Base-by-base conservation (phyloP, 2,329 filamentous ascomycete genomes). In the Rosellinia necatrix region DNA sequence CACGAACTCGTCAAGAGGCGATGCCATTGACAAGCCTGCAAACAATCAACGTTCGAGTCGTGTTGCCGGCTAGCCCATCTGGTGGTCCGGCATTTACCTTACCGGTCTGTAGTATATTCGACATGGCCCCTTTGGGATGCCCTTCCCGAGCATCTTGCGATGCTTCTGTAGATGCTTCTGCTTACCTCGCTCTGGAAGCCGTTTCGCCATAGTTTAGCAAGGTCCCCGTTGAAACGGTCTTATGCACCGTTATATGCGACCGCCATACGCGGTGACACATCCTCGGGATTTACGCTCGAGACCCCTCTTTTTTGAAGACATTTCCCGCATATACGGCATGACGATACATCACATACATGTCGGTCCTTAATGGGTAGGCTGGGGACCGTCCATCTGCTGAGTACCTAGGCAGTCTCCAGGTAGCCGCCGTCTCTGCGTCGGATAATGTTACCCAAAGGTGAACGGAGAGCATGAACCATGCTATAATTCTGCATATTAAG, bases 161-260 rank as follows among this genome's bases (percentile, higher is more conserved):
- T n/a, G n/a, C n/a, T n/a, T 30, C 44, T 30, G 40, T 19, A 25
- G 22, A 27, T 44, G 44, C 35, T 8, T 22, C 24, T 49, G 46
- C 22, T 42, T 50, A 40, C 40, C 9, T 42, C 9, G 10, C 51
- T 32, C 41, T 15, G 22, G 47, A 22, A 25, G 24, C 2, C 17
- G 56, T 58, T 58, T 58, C 56, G 55, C 41, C 17, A 50, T 47
- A 34, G 56, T 58, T 55, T 58, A 34, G 56, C 25, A 49, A 32
- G 44, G 37, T 25, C 34, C 40, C 19, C 29, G 15, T 47, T 51
- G 46, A 55, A 47, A 58, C 50, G 17, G 25, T 32, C 17, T 7
- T 35, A 34, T 53, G 50, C 42, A 35, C 19, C n/a, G 34, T 35
- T 6, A 15, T 41, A 38, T 41, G 42, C 35, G 41, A 22, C 35